Percentiles rank a stretch among this genome's conserved stretches.
phyloP scores from a whole-genome alignment of 139 green algal species.

The Tetradesmus lagerheimii region DNA sequence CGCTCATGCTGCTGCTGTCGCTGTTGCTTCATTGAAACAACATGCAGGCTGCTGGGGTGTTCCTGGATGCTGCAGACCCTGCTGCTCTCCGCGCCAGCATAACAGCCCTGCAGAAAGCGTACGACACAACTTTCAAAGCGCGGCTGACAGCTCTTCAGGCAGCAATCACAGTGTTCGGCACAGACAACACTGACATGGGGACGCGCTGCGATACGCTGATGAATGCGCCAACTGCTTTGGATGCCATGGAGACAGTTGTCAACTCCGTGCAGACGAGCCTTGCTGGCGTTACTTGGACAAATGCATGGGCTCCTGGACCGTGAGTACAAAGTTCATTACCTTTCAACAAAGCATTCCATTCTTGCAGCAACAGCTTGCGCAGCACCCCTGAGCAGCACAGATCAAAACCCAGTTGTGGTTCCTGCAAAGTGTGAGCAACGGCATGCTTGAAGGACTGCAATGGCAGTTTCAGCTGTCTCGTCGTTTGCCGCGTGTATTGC shows the following conservation, averaged over 20 bases:
- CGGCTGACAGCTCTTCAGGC: not conserved
- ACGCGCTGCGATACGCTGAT: not conserved
- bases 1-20: not conserved
- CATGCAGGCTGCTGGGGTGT: slow-evolving; percentile 16
- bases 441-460: too few relatives aligned
- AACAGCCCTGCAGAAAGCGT: not conserved
- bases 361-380: too few relatives aligned
- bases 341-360: too few relatives aligned
- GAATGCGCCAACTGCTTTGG: not conserved
- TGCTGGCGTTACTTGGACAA: not conserved
- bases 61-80: slow-evolving; percentile 19
- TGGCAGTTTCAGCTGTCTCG: too few relatives aligned
- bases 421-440: too few relatives aligned
- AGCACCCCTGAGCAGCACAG: too few relatives aligned
- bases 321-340: not conserved
- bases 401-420: too few relatives aligned
- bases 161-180: not conserved
- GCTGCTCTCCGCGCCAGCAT: not conserved
- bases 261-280: not conserved
- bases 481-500: too few relatives aligned
- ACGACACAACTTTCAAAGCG: not conserved
- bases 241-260: not conserved
- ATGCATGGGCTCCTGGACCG: too few relatives aligned
- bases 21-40: not conserved
- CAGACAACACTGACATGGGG: not conserved